A percentile compares a stretch with the other conserved stretches of the same genome.
phyloP scores from a whole-genome alignment of 805 yeast species.

The Yueomyces sp. region DNA sequence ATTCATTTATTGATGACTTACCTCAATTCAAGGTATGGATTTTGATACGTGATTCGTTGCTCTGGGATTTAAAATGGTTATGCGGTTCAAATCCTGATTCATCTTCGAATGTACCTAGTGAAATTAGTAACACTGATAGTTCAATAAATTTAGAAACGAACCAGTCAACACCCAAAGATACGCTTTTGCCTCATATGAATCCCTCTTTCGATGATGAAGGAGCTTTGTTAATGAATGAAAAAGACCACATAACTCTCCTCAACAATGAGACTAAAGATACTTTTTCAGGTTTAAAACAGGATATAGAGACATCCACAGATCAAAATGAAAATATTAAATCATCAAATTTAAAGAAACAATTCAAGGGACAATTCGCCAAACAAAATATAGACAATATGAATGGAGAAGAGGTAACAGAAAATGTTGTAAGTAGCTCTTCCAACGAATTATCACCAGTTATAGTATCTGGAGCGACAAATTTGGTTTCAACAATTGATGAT shows the following conservation, averaged over 20 bases:
- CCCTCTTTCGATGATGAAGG: not conserved
- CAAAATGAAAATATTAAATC: not conserved
- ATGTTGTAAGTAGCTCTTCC: not conserved
- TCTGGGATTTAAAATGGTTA: constrained; percentile 19
- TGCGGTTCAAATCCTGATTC: not conserved
- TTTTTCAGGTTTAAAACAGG: not conserved
- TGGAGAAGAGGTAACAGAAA: not conserved
- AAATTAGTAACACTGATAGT: not conserved
- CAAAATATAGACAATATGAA: not conserved
- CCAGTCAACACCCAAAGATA: not conserved
- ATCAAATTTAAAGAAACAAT: constrained; percentile 2
- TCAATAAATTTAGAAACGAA: too few species aligned
- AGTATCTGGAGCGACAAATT: too few species aligned
- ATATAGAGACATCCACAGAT: not conserved
- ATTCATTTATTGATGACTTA: constrained; percentile 19
- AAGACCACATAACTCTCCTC: not conserved
- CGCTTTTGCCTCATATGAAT: too few species aligned
- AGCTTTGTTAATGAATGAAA: not conserved
- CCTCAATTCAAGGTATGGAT: constrained; percentile 22
- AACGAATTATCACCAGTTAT: not conserved
- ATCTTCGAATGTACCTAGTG: not conserved
- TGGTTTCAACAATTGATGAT: not conserved
- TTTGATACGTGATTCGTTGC: constrained; percentile 20
- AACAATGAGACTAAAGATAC: too few species aligned
- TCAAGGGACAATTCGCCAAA: constrained; percentile 5